A percentile compares a stretch with the other conserved stretches of the same genome.
phyloP scores from a whole-genome alignment of 2,329 filamentous ascomycete species.

The Aspergillus tanneri region DNA sequence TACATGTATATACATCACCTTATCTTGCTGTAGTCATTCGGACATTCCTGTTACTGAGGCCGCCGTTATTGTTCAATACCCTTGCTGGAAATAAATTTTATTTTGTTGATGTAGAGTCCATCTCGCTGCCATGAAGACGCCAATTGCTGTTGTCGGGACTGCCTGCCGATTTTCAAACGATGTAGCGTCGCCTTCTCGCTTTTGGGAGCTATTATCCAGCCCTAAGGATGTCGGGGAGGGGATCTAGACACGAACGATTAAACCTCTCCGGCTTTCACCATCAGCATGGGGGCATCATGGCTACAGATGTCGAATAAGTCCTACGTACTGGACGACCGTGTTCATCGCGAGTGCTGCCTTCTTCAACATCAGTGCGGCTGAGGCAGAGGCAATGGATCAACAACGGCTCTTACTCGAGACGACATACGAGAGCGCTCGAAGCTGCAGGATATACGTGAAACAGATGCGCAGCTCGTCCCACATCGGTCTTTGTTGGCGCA shows the following conservation, averaged over 20 bases:
- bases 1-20: no score
- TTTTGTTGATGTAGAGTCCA: not conserved
- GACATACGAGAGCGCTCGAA: conserved; percentile 7
- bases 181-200: not conserved
- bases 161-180: conserved; percentile 13
- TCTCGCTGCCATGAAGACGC: not conserved
- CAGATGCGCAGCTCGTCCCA: not conserved
- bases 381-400: conserved; percentile 13
- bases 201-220: conserved; percentile 12
- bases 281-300: not conserved
- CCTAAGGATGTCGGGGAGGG: not conserved
- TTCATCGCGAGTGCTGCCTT: conserved; percentile 1
- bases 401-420: conserved; percentile 12
- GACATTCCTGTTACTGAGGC: no score
- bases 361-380: conserved; percentile 7
- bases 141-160: conserved; percentile 16
- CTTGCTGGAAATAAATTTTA: no score
- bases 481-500: conserved; percentile 7
- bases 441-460: conserved; percentile 6
- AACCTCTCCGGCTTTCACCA: conserved; percentile 2
- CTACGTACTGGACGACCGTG: conserved; percentile 6
- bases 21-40: no score
- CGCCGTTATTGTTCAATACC: no score
- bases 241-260: conserved; percentile 2
- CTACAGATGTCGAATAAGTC: not conserved